Conservation (phyloP, 129 eudicot species). For the Artemisia annua region DNA sequence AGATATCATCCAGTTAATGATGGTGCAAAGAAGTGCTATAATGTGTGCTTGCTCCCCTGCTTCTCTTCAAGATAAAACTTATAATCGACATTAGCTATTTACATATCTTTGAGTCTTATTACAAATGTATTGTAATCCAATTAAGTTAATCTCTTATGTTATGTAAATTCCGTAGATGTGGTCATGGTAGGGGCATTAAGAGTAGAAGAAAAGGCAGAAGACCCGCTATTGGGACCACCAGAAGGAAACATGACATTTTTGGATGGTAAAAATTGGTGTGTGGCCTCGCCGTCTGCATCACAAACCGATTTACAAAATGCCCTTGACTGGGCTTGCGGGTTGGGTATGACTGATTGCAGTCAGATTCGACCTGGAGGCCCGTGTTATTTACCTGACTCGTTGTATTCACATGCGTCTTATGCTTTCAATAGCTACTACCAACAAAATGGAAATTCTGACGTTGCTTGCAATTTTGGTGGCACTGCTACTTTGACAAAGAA, state of each 20-base stretch:
- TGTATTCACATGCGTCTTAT: slow-evolving; percentile 67
- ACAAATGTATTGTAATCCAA: neutral
- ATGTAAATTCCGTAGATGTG: slow-evolving; percentile 7
- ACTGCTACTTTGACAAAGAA: slow-evolving; percentile 45
- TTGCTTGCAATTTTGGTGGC: slow-evolving; percentile 74
- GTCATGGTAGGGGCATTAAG: slow-evolving; percentile 19
- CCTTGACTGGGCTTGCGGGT: slow-evolving; percentile 73
- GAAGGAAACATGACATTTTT: slow-evolving; percentile 78
- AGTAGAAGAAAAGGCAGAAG: slow-evolving; percentile 42
- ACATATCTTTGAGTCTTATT: neutral
- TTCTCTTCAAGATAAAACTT: too few relatives aligned
- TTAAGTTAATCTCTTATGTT: too few relatives aligned
- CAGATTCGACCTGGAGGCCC: slow-evolving; percentile 57
- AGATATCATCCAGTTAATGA: too few relatives aligned
- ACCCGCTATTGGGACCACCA: slow-evolving; percentile 50
- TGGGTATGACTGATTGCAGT: slow-evolving; percentile 56
- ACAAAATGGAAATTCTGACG: slow-evolving; percentile 65
- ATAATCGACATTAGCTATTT: too few relatives aligned
- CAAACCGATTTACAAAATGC: slow-evolving; percentile 55
- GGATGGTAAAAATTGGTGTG: slow-evolving; percentile 65
- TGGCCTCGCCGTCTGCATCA: slow-evolving; percentile 52
- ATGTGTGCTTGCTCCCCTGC: too few relatives aligned
- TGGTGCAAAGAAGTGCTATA: too few relatives aligned
- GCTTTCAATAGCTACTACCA: slow-evolving; percentile 74
- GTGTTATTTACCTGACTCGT: slow-evolving; percentile 53